Evolutionary conservation across 208 protist genomes (phyloP).

Genomic region (Borovskyia barvae): DNA sequence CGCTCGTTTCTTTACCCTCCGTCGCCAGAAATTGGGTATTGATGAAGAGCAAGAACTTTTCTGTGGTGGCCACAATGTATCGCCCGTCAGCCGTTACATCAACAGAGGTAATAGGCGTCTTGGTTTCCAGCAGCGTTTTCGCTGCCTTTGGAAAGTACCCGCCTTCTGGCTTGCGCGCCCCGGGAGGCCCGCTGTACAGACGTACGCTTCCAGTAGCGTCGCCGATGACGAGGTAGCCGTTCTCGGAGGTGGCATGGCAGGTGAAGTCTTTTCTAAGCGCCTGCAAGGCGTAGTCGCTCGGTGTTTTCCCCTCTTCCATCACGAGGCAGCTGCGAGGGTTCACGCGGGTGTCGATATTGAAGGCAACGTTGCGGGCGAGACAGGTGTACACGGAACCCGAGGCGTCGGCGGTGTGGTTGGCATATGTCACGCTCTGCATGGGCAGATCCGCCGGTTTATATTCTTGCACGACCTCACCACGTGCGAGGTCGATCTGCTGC

Average conservation of each 20-base stretch:
- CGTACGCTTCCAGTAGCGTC: conserved; percentile 51
- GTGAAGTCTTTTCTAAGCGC: conserved; percentile 39
- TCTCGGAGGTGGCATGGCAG: conserved; percentile 53
- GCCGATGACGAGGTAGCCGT: conserved; percentile 59
- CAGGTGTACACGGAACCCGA: conserved; percentile 47
- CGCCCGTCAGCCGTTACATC: conserved; percentile 61
- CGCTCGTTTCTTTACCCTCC: conserved; percentile 25
- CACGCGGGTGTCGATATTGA: conserved; percentile 71
- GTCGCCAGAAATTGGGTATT: conserved; percentile 41
- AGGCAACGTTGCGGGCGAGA: conserved; percentile 44
- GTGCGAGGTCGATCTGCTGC: conserved; percentile 44
- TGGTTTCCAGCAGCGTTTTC: conserved; percentile 58
- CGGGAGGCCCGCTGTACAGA: conserved; percentile 61
- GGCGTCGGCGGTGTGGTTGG: conserved; percentile 36
- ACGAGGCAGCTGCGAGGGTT: conserved; percentile 42
- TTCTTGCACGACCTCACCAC: conserved; percentile 49
- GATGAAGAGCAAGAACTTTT: conserved; percentile 42
- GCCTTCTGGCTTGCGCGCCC: conserved; percentile 34
- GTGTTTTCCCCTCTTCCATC: conserved; percentile 32
- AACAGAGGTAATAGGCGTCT: conserved; percentile 45
- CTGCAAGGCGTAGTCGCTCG: conserved; percentile 36
- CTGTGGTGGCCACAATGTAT: conserved; percentile 54
- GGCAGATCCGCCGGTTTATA: conserved; percentile 26
- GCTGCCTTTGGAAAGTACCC: conserved; percentile 52
- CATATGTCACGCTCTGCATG: conserved; percentile 38